Conservation (phyloP, 208 protist species). For the Leishmania turanica region DNA sequence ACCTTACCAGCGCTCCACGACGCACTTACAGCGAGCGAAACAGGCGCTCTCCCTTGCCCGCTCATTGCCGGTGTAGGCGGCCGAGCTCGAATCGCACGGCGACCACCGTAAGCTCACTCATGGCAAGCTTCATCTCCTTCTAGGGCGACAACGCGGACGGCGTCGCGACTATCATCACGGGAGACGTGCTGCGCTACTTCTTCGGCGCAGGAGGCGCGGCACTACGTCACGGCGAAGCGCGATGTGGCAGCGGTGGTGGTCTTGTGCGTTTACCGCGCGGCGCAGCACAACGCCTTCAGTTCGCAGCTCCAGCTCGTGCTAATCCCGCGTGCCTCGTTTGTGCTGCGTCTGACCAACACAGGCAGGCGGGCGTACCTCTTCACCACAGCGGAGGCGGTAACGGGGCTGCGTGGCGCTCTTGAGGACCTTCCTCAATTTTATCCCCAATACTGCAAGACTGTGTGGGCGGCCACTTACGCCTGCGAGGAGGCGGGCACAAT, state of each 20-base stretch:
- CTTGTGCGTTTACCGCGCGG: slow-evolving; percentile 38
- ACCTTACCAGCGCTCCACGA: not conserved
- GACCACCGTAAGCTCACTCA: slow-evolving; percentile 25
- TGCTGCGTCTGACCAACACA: slow-evolving; percentile 5
- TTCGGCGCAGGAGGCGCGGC: slow-evolving; percentile 26
- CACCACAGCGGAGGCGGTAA: slow-evolving; percentile 7
- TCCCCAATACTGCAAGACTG: slow-evolving; percentile 5
- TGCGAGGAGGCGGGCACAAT: not conserved
- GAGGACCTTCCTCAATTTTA: slow-evolving; percentile 7
- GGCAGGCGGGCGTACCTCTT: slow-evolving; percentile 23
- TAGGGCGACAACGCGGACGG: slow-evolving; percentile 32
- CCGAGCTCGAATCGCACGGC: slow-evolving; percentile 1
- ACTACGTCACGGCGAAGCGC: not conserved
- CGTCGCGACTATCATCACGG: slow-evolving; percentile 37
- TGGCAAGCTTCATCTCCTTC: slow-evolving; percentile 40
- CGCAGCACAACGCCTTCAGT: slow-evolving; percentile 33
- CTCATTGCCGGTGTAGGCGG: not conserved
- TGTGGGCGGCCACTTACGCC: slow-evolving; percentile 6
- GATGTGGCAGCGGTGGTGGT: slow-evolving; percentile 43
- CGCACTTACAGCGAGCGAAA: not conserved
- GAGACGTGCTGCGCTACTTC: slow-evolving; percentile 43
- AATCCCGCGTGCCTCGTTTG: slow-evolving; percentile 28
- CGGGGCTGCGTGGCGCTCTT: slow-evolving; percentile 6
- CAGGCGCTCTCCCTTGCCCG: not conserved
- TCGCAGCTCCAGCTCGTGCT: slow-evolving; percentile 42